Base-by-base conservation (phyloP, 768 basidiomycete species). In the Hygrocybe coccinea region DNA sequence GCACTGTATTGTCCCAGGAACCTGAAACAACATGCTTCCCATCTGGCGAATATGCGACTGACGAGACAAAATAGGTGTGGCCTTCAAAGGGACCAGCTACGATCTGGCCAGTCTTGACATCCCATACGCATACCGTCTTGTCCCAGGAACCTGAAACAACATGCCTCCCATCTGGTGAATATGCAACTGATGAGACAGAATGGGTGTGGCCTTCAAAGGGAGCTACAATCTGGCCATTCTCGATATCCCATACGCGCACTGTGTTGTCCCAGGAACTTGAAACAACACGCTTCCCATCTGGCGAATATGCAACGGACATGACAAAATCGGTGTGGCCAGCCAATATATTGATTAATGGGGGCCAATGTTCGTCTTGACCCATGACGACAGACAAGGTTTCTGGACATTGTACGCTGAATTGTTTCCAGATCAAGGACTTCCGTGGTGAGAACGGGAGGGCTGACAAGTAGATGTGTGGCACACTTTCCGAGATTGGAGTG, bases 191-290 rank as follows among this genome's bases (percentile, higher is more conserved):
- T 5, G 44, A 19, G 11, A 46, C 44, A 6, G 5, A 46, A 22
- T 17, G 7, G 17, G n/a, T 22, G 44, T 46, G 44, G n/a, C 44
- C 44, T 46, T 46, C 17, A 22, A 46, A 21, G 11, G 44, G 44
- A 12, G 44, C 44, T 17, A 46, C 44, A 46, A 46, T 22, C 11
- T 46, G 17, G n/a, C 44, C 44, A 5, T 37, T 36, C 4, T 17
- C n/a, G 3, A 37, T 17, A 35, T 54, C 41, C 53, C 53, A 54
- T 10, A 80, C 69, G 12, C 74, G 70, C 17, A 81, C 66, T 15
- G 70, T 81, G 79, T 63, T n/a, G n/a, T n/a, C n/a, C n/a, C n/a
- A 77, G 7, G 76, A 76, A 0, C 77, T 79, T 5, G 77, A 79
- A 7, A 79, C 68, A 33, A 82, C 71, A 62, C 67, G 74, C 60